phyloP scores from a whole-genome alignment of 2,329 filamentous ascomycete species.

The Claviceps digitariae region DNA sequence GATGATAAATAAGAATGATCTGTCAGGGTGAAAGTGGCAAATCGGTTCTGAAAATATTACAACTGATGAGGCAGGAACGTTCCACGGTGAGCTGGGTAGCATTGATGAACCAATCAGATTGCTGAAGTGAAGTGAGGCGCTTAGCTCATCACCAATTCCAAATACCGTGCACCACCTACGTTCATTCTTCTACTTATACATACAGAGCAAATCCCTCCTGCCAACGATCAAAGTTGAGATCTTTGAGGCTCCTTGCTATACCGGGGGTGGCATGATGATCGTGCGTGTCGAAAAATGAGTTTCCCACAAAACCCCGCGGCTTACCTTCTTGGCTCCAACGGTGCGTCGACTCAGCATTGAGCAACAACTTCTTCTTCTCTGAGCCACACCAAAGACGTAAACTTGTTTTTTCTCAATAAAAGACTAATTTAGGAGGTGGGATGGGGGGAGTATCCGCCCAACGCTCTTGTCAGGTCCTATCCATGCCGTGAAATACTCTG shows the following conservation, averaged over 20 bases:
- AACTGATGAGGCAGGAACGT: neutral
- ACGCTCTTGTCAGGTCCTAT: conserved; percentile 41
- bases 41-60: neutral
- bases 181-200: neutral
- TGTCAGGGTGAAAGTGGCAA: neutral
- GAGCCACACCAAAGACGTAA: neutral
- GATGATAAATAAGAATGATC: too few relatives aligned
- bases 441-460: too few relatives aligned
- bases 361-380: neutral
- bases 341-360: conserved; percentile 22
- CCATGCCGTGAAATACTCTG: conserved; percentile 60
- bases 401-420: too few relatives aligned
- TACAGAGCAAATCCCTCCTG: neutral
- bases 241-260: neutral
- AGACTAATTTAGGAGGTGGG: too few relatives aligned
- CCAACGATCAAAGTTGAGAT: neutral
- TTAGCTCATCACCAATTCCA: neutral
- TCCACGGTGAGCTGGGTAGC: neutral
- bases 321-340: conserved; percentile 45
- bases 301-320: conserved; percentile 37
- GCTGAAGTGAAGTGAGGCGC: neutral
- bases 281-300: conserved; percentile 20
- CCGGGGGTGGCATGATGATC: neutral
- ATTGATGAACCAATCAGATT: neutral
- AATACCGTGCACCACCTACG: neutral